Conservation (phyloP, 495 filamentous ascomycete genomes). For the Penicillium longicatenatum region DNA sequence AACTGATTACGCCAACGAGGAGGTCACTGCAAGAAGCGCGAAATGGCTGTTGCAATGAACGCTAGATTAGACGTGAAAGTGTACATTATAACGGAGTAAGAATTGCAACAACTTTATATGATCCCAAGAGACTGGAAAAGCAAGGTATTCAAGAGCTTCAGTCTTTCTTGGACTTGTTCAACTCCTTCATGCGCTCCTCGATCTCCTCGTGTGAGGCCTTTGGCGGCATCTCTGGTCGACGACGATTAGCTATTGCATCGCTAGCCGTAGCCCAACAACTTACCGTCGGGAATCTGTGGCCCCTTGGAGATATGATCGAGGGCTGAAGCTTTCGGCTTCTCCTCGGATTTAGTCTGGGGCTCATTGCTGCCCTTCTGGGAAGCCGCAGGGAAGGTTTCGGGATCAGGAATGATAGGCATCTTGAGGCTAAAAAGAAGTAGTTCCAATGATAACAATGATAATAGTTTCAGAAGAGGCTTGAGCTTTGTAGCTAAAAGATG, state of each 20-base stretch:
- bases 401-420: constrained; percentile 43
- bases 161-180: constrained; percentile 70
- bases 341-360: constrained; percentile 20
- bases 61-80: neutral
- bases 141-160: constrained; percentile 20
- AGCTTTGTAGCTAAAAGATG: neutral
- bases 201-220: constrained; percentile 69
- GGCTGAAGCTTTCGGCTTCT: constrained; percentile 36
- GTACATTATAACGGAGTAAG: neutral
- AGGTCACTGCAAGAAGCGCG: too few relatives aligned
- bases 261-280: constrained; percentile 12
- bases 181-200: constrained; percentile 59
- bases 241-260: constrained; percentile 5
- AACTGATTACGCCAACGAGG: too few relatives aligned
- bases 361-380: constrained; percentile 27
- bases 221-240: constrained; percentile 50
- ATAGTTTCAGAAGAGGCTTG: neutral
- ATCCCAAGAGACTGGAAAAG: constrained; percentile 65
- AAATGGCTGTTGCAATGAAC: neutral
- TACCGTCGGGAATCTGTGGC: constrained; percentile 48
- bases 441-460: neutral
- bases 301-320: constrained; percentile 46
- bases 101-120: neutral
- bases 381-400: constrained; percentile 27
- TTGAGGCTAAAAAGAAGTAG: neutral